A percentile compares a stretch with the other conserved stretches of the same genome.
phyloP scores from a whole-genome alignment of 768 basidiomycete genomes.

The Russula dissimulans region DNA sequence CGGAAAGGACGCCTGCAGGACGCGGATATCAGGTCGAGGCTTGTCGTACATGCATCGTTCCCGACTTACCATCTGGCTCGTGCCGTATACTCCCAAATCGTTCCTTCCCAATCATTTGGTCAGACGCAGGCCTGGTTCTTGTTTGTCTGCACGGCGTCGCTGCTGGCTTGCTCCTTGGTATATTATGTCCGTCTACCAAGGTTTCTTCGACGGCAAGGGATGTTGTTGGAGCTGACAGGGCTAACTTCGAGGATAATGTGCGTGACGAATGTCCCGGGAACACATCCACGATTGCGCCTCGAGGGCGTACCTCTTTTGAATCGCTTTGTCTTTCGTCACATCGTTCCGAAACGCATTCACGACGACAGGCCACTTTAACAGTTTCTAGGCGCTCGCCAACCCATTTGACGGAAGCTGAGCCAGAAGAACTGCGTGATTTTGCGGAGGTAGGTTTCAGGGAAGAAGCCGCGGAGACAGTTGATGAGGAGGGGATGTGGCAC shows the following conservation, averaged over 20 bases:
- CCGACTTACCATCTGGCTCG: constrained; percentile 42
- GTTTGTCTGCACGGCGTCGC: constrained; percentile 33
- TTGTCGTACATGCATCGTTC: background rate
- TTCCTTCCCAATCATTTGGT: constrained; percentile 44
- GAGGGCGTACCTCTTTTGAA: constrained; percentile 39
- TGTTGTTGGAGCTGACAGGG: constrained; percentile 16
- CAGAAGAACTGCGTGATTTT: constrained; percentile 32
- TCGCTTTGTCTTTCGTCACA: constrained; percentile 37
- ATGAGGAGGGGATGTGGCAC: constrained; percentile 29
- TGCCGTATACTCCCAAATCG: constrained; percentile 42
- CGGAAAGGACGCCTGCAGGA: constrained; percentile 46
- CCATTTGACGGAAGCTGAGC: constrained; percentile 39
- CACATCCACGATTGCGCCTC: constrained; percentile 48
- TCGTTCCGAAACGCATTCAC: constrained; percentile 23
- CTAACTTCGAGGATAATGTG: constrained; percentile 6
- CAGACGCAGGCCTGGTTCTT: constrained; percentile 52
- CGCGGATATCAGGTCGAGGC: background rate
- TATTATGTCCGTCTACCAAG: constrained; percentile 42
- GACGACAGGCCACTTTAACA: constrained; percentile 34
- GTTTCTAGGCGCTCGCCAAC: constrained; percentile 41
- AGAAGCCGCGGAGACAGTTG: constrained; percentile 32
- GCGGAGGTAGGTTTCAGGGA: constrained; percentile 42
- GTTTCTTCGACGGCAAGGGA: constrained; percentile 42
- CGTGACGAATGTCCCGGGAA: constrained; percentile 35
- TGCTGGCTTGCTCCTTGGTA: constrained; percentile 17